Evolutionary conservation across 257 asterid genomes (phyloP), one percentile per base, ranked within the genome.

Genomic region (Echites panduratus): DNA sequence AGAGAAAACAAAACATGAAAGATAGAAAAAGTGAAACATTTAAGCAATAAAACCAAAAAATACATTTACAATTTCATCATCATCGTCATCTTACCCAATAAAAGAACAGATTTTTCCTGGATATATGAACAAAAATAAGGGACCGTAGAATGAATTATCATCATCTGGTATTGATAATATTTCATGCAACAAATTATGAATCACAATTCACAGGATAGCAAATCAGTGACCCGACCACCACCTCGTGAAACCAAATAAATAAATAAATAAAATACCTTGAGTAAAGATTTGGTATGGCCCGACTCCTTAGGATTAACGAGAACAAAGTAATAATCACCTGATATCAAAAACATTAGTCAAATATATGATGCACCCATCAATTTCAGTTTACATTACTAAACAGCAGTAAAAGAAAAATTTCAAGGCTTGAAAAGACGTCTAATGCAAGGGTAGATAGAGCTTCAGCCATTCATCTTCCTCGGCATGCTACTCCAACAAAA

Each of bases 291-390:
- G 76, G 92, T 83, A 59, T 69, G 66, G 32, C 64, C 90, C 9
- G 85, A 76, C 73, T 88, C 90, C 70, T 84, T 91, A 7, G 98
- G 96, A 80, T 89, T 89, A 57, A 90, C 86, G n/a, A 89, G 90
- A 84, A 86, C 83, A 66, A 89, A 87, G 76, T 78, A 74, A 74
- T 75, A 82, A 57, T 79, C 78, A 71, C 90, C 98, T 94, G 78
- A 20, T 7, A 58, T 14, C 35, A 16, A 29, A 70, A 64, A 53
- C 65, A 73, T 81, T 20, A 27, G 57, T 54, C 73, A 70, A 71
- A 44, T 12, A 47, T 24, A 6, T 68, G 38, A 22, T 22, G 24
- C 72, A 22, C 69, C 66, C 45, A 20, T 32, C 50, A 62, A 67
- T 50, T 20, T 65, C 48, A 73, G 52, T 65, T 29, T 50, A 38